Evolutionary conservation across 306 rosid genomes (phyloP).

Genomic region (Castanopsis chinensis): DNA sequence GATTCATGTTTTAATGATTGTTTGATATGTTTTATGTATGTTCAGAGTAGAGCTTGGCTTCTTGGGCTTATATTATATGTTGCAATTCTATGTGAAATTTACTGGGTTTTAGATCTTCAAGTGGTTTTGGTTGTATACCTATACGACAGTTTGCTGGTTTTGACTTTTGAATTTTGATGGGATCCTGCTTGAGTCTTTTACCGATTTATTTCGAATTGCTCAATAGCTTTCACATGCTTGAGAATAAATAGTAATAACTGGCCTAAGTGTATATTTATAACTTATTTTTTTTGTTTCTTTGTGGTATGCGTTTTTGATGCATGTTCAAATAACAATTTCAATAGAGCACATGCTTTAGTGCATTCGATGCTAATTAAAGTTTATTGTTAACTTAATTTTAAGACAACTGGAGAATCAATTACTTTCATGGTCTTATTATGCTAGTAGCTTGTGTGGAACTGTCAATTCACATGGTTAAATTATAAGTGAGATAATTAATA

Average conservation of each 20-base stretch:
- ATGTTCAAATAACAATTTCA: neutral
- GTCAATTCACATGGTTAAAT: neutral
- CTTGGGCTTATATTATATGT: neutral
- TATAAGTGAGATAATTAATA: slow-evolving; percentile 4
- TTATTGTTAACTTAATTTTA: neutral
- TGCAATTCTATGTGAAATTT: too few relatives aligned
- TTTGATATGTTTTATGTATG: neutral
- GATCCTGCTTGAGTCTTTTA: neutral
- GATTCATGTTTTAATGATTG: slow-evolving; percentile 6
- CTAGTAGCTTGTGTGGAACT: neutral
- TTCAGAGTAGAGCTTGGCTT: neutral
- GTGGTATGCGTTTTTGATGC: neutral
- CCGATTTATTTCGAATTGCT: neutral
- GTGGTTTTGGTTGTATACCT: neutral
- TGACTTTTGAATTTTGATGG: neutral
- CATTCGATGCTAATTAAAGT: neutral
- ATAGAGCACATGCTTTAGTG: neutral
- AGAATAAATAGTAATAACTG: neutral
- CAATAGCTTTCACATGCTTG: neutral
- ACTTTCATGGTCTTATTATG: neutral
- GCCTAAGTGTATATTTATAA: neutral
- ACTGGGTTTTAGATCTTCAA: too few relatives aligned
- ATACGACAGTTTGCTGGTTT: neutral
- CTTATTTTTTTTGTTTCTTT: neutral
- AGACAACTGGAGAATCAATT: neutral